Evolutionary conservation across 257 asterid genomes (phyloP).

Genomic region (Ilex aquifolium): DNA sequence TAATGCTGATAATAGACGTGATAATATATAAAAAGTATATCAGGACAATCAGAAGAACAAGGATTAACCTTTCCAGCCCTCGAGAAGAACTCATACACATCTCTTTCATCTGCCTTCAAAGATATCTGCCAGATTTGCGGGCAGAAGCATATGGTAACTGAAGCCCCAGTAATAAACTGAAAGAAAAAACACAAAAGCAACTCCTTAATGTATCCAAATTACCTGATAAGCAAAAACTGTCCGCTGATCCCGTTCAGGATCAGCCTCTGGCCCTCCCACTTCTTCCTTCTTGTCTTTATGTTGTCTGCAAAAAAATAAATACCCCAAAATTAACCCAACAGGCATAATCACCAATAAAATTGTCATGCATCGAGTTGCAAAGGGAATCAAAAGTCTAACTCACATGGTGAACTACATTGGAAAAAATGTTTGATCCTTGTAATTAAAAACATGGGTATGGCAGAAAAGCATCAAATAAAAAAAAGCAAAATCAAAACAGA

Average conservation of each 20-base stretch:
- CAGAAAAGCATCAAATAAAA: too few species aligned
- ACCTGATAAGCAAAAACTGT: slow-evolving; percentile 87
- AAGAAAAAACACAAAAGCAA: slow-evolving; percentile 4
- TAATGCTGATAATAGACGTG: too few species aligned
- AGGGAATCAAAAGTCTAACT: not conserved
- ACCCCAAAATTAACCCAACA: not conserved
- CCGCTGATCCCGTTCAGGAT: slow-evolving; percentile 65
- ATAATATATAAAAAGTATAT: too few species aligned
- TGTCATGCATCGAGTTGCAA: not conserved
- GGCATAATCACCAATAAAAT: not conserved
- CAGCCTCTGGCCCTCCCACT: slow-evolving; percentile 45
- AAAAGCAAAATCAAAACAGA: not conserved
- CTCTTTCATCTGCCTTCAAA: slow-evolving; percentile 65
- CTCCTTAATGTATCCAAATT: slow-evolving; percentile 11
- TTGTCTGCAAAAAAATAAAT: slow-evolving; percentile 34
- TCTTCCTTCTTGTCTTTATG: slow-evolving; percentile 59
- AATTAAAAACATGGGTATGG: not conserved
- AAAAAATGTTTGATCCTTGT: not conserved
- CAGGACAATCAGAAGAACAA: slow-evolving; percentile 3
- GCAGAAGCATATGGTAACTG: not conserved
- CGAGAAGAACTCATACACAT: slow-evolving; percentile 64
- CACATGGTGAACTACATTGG: not conserved
- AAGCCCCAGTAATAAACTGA: not conserved
- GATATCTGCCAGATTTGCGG: slow-evolving; percentile 36
- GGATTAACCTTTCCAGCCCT: slow-evolving; percentile 63